A percentile compares a stretch with the other conserved stretches of the same genome.
Conservation (phyloP, 192 early-diverging fungal genomes). For the Chytriomyces hyalinus region DNA sequence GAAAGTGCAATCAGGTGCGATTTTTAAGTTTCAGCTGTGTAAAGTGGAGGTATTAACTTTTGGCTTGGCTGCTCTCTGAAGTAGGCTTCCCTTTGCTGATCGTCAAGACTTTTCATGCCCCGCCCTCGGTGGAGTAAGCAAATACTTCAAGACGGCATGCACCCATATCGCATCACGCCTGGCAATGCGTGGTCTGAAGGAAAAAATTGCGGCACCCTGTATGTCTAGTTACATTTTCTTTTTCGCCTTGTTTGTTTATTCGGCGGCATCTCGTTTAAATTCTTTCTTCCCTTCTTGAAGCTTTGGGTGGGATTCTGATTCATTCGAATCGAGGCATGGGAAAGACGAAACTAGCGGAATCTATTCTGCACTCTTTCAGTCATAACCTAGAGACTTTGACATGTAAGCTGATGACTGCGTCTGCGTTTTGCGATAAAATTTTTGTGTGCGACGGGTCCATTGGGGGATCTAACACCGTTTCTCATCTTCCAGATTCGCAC, state of each 20-base stretch:
- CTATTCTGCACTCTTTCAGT: conserved; percentile 29
- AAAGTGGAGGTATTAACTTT: no score
- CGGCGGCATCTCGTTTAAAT: neutral
- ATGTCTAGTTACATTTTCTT: neutral
- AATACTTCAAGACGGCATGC: neutral
- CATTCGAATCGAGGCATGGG: conserved; percentile 48
- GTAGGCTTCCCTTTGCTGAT: conserved; percentile 6
- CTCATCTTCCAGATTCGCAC: conserved; percentile 58
- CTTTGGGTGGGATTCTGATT: conserved; percentile 44
- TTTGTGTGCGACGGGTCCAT: no score
- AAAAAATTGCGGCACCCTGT: conserved; percentile 17
- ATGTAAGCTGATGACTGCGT: conserved; percentile 33
- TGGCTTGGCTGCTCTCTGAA: neutral
- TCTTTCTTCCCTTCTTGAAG: conserved; percentile 17
- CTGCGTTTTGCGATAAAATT: neutral
- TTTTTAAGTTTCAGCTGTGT: no score
- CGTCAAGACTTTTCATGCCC: conserved; percentile 11
- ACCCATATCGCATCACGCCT: conserved; percentile 16
- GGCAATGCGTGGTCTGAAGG: neutral
- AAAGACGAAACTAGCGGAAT: conserved; percentile 41
- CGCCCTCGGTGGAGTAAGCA: conserved; percentile 25
- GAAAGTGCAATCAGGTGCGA: neutral
- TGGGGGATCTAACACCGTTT: conserved; percentile 4
- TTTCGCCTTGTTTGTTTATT: neutral
- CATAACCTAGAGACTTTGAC: conserved; percentile 31